phyloP scores from a whole-genome alignment of 257 asterid species.

The Henckelia pumila region DNA sequence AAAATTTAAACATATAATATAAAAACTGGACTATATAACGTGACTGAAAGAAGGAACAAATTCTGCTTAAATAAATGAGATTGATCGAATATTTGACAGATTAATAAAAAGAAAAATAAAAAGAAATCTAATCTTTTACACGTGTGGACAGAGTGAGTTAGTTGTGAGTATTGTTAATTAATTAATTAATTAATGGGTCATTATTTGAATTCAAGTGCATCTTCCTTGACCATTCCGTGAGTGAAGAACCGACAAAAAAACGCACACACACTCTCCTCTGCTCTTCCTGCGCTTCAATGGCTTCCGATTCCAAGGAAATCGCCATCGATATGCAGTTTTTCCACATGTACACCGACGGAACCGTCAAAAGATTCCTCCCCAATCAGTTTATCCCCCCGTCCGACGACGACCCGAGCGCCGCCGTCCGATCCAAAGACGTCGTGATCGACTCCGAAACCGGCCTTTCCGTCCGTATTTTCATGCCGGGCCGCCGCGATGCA shows the following conservation, averaged over 20 bases:
- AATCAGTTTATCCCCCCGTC: constrained; percentile 26
- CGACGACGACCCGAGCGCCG: constrained; percentile 37
- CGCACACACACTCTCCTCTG: background rate
- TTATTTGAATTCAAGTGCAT: too few species aligned
- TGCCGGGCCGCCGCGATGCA: constrained; percentile 35
- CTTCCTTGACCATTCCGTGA: too few species aligned
- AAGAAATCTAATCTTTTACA: too few species aligned
- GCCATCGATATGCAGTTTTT: constrained; percentile 41
- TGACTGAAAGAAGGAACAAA: too few species aligned
- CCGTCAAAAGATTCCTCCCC: constrained; percentile 29
- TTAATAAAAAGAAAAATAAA: too few species aligned
- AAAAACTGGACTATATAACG: too few species aligned
- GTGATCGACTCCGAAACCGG: constrained; percentile 39
- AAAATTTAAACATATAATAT: too few species aligned
- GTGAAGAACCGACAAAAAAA: background rate
- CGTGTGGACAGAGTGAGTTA: too few species aligned
- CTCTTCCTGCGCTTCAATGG: constrained; percentile 23
- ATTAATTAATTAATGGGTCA: too few species aligned
- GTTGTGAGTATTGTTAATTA: too few species aligned
- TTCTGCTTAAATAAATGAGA: too few species aligned
- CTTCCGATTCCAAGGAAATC: constrained; percentile 31
- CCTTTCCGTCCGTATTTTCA: constrained; percentile 46
- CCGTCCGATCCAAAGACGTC: constrained; percentile 53
- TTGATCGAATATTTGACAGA: too few species aligned
- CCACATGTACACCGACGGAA: constrained; percentile 42